Evolutionary conservation across 192 early-diverging fungal species (phyloP), one percentile per base, ranked within the genome.

Genomic region (Coemansia nantahalensis): DNA sequence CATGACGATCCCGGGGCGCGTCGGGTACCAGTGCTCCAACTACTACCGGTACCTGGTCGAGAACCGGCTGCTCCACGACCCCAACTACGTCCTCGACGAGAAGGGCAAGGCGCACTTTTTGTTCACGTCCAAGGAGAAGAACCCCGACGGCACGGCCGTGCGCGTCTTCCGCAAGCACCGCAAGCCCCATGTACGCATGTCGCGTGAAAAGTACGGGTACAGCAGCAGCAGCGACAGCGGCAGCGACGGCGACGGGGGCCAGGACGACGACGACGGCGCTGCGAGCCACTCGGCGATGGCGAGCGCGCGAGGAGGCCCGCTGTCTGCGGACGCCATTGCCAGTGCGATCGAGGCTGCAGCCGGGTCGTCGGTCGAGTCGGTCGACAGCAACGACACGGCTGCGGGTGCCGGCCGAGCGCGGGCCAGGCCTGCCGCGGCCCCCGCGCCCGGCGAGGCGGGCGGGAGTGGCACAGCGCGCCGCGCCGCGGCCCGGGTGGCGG

Each of bases 1-100:
- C 21, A 93, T 94, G 86, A 81, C 88, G 6, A 90, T 97, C 33
- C 92, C 94, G 12, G 94, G 94, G 21, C 84, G 94, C 39, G 94
- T 97, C 32, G 94, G 94, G 12, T 97, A 97, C 66, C 94, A 96
- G 86, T 97, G 94, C 65, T 93, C 94, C 21, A 97, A 95, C 77
- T 97, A 93, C 72, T 97, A 97, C 69, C 84, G 94, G 24, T 72
- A 88, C 37, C 77, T 97, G 39, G 82, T 97, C 14, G 90, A 93
- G 65, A 89, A 87, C 37, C 84, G 88, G 16, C 84, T 94, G 54
- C 84, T 95, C 39, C 69, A 83, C 51, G 94, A 97, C 65, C 84
- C 88, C 3, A 97, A 97, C 79, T 97, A 97, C 59, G 83, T 90
- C 13, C 67, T 94, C 16, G 91, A 93, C 65, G 86, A 87, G 22